These are phyloP conservation scores for Phytophthora crassamura DNA, from an alignment of 352 stramenopile species.

Conservation along the genomic window DNA sequence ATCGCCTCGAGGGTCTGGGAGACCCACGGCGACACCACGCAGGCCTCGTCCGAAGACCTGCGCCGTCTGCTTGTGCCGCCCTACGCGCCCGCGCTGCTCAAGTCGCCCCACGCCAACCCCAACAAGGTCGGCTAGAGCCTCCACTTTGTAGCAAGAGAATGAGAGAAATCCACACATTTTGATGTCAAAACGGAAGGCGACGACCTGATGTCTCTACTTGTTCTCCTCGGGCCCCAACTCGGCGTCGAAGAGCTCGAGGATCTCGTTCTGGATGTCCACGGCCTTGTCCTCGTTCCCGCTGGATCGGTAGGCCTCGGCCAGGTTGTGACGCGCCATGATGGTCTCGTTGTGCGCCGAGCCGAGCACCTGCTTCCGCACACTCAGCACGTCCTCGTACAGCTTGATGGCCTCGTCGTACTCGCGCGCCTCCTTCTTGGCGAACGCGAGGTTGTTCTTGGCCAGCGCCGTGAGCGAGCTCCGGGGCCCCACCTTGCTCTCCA, in stretches of 20 bases:
- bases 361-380: conserved; percentile 65
- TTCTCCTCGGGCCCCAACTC: conserved; percentile 40
- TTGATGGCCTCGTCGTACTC: conserved; percentile 72
- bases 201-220: conserved; percentile 24
- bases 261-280: conserved; percentile 79
- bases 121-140: conserved; percentile 76
- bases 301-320: conserved; percentile 78
- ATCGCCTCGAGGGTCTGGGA: conserved; percentile 86
- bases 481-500: conserved; percentile 67
- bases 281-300: conserved; percentile 83
- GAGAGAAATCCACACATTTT: conserved; percentile 30
- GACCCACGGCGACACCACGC: conserved; percentile 81
- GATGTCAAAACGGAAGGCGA: conserved; percentile 15
- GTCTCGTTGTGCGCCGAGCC: conserved; percentile 77
- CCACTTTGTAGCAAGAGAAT: conserved; percentile 24
- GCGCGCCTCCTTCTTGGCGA: conserved; percentile 77
- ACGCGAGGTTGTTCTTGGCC: conserved; percentile 87
- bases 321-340: conserved; percentile 86
- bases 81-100: conserved; percentile 77
- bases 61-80: conserved; percentile 76
- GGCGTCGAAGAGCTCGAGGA: conserved; percentile 77
- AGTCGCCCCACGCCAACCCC: conserved; percentile 83
- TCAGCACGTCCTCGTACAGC: conserved; percentile 75
- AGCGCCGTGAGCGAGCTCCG: conserved; percentile 72
- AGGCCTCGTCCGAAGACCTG: conserved; percentile 82